These are phyloP conservation scores for Talaromyces funiculosus DNA, from an alignment of 2,329 filamentous ascomycete genomes.

Conservation along the genomic window DNA sequence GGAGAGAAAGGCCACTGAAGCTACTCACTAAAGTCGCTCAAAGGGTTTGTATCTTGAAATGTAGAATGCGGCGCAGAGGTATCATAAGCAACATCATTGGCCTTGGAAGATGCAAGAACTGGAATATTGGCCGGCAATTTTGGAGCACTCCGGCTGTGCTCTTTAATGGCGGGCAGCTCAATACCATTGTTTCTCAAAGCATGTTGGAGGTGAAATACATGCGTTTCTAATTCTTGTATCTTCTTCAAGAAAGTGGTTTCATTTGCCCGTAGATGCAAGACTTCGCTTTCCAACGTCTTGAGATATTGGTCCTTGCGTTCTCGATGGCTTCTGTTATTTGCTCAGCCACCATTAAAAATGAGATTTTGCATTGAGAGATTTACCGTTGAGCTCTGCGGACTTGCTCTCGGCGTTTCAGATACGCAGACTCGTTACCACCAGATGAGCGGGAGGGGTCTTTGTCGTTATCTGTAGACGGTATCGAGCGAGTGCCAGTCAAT, in stretches of 20 bases:
- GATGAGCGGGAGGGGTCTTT: slow-evolving; percentile 12
- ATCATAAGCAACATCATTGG: not conserved
- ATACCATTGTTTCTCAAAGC: slow-evolving; percentile 15
- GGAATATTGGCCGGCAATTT: not conserved
- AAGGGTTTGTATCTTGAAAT: slow-evolving; percentile 17
- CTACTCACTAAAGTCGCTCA: not conserved
- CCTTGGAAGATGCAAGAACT: not conserved
- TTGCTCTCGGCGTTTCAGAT: slow-evolving; percentile 29
- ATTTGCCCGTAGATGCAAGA: slow-evolving; percentile 68
- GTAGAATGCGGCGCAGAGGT: not conserved
- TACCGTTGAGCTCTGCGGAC: slow-evolving; percentile 33
- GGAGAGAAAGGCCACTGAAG: not conserved
- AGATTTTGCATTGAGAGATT: not conserved
- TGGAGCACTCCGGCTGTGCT: not conserved
- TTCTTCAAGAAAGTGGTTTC: slow-evolving; percentile 27
- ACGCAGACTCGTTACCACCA: slow-evolving; percentile 13
- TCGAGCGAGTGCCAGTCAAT: not conserved
- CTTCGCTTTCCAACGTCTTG: slow-evolving; percentile 89
- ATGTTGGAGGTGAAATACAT: slow-evolving; percentile 21
- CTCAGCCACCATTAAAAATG: slow-evolving; percentile 15
- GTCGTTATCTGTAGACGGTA: not conserved
- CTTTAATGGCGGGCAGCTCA: not conserved
- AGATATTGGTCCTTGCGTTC: slow-evolving; percentile 96
- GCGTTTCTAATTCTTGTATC: slow-evolving; percentile 20
- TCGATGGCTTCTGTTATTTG: slow-evolving; percentile 71